phyloP scores from a whole-genome alignment of 2,329 filamentous ascomycete species.

The Exophiala mesophila region DNA sequence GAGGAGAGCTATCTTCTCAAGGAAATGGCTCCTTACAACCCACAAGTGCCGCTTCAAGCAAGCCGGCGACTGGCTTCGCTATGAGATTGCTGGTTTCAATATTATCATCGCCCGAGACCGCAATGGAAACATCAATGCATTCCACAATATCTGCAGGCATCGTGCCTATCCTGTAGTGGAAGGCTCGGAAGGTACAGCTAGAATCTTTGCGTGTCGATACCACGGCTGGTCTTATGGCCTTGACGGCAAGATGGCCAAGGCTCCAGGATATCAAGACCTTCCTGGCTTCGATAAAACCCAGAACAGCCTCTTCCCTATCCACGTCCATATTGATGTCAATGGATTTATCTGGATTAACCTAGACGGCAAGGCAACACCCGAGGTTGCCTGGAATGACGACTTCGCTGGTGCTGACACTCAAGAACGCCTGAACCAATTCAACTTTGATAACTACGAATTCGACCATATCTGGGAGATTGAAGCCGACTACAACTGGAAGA shows the following conservation, averaged over 20 bases:
- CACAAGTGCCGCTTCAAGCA: conserved; percentile 45
- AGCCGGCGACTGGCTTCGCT: conserved; percentile 40
- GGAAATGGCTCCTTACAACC: conserved; percentile 38
- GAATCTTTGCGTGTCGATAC: conserved; percentile 55
- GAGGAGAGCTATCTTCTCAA: conserved; percentile 46
- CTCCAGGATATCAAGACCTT: conserved; percentile 53
- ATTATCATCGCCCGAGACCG: conserved; percentile 51
- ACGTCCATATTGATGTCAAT: conserved; percentile 14
- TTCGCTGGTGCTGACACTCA: conserved; percentile 38
- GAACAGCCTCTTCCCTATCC: conserved; percentile 47
- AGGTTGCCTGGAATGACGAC: conserved; percentile 15
- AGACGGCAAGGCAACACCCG: conserved; percentile 10
- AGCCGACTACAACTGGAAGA: conserved; percentile 20
- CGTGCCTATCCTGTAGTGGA: conserved; percentile 52
- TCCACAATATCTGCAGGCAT: conserved; percentile 60
- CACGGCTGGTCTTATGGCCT: conserved; percentile 60
- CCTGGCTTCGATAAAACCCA: conserved; percentile 53
- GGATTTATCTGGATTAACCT: conserved; percentile 21
- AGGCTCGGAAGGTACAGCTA: conserved; percentile 6
- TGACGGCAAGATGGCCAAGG: conserved; percentile 56
- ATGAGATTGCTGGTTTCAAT: conserved; percentile 43
- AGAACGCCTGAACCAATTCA: conserved; percentile 43
- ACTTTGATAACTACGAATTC: conserved; percentile 51
- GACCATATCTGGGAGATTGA: conserved; percentile 32
- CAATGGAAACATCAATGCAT: conserved; percentile 52